Percentiles rank a stretch among this genome's conserved stretches.
Evolutionary conservation across 306 rosid species (phyloP).

Genomic region (Gynostemma pentaphyllum): DNA sequence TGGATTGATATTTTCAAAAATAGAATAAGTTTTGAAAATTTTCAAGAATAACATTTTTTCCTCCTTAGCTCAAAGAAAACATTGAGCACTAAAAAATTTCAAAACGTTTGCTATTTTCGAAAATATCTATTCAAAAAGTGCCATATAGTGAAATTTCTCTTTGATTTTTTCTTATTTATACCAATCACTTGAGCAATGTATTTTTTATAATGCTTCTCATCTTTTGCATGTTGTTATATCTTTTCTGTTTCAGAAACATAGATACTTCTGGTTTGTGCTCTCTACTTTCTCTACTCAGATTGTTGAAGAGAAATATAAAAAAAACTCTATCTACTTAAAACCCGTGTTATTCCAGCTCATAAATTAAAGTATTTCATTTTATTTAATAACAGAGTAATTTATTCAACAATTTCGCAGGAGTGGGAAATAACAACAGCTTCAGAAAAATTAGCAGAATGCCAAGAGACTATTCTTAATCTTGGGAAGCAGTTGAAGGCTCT

Average conservation of each 20-base stretch:
- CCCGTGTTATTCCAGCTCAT: neutral
- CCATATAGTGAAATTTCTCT: too few species aligned
- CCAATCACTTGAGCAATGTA: neutral
- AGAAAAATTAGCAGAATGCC: conserved; percentile 92
- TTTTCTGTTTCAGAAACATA: neutral
- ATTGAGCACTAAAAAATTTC: too few species aligned
- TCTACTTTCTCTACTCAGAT: neutral
- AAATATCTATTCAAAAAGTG: too few species aligned
- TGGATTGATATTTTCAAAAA: too few species aligned
- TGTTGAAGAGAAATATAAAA: neutral
- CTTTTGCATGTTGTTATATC: neutral
- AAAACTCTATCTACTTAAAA: neutral
- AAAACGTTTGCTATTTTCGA: too few species aligned
- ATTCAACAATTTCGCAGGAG: conserved; percentile 31
- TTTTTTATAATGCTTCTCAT: neutral
- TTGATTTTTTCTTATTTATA: too few species aligned
- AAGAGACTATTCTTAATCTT: conserved; percentile 78
- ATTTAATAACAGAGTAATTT: neutral
- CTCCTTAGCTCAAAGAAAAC: too few species aligned
- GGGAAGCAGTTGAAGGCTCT: conserved; percentile 87
- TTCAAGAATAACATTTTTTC: too few species aligned
- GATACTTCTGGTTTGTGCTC: neutral
- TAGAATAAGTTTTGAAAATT: too few species aligned
- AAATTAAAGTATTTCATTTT: neutral
- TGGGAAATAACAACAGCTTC: conserved; percentile 88